Evolutionary conservation across 177 flowering plant species (phyloP).

Genomic region (Vitis hybrid): DNA sequence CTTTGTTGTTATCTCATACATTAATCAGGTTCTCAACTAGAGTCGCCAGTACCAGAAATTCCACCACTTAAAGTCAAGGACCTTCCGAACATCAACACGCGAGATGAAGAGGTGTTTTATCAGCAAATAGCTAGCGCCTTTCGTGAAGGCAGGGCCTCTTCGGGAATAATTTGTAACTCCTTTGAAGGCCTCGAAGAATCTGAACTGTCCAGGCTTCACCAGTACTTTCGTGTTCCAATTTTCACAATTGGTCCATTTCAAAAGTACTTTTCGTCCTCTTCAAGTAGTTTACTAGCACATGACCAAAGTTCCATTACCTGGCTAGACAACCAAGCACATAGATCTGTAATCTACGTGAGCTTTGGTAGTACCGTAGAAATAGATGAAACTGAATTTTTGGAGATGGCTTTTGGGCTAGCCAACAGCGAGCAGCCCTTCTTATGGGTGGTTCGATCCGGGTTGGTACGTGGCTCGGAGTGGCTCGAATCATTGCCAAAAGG

Average conservation of each 20-base stretch:
- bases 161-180: slow-evolving; percentile 41
- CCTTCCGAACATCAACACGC: slow-evolving; percentile 20
- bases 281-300: slow-evolving; percentile 18
- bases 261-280: slow-evolving; percentile 15
- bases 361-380: slow-evolving; percentile 17
- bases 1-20: no score
- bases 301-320: slow-evolving; percentile 22
- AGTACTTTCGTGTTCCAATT: slow-evolving; percentile 19
- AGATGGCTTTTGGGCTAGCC: slow-evolving; percentile 26
- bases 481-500: slow-evolving; percentile 19
- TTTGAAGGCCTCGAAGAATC: slow-evolving; percentile 36
- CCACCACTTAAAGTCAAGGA: slow-evolving; percentile 39
- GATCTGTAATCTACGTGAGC: slow-evolving; percentile 27
- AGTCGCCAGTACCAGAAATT: slow-evolving; percentile 22
- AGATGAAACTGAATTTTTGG: slow-evolving; percentile 7
- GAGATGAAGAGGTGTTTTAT: slow-evolving; percentile 4
- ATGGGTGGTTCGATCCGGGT: slow-evolving; percentile 33
- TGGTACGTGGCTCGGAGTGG: slow-evolving; percentile 16
- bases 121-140: slow-evolving; percentile 1
- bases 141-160: slow-evolving; percentile 18
- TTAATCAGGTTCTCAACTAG: slow-evolving; percentile 24
- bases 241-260: slow-evolving; percentile 47
- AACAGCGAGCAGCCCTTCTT: slow-evolving; percentile 23
- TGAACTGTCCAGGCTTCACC: slow-evolving; percentile 1
- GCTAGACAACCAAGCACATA: slow-evolving; percentile 22